Evolutionary conservation across 2,329 filamentous ascomycete genomes (phyloP).

Genomic region (Botryosphaeria dothidea): DNA sequence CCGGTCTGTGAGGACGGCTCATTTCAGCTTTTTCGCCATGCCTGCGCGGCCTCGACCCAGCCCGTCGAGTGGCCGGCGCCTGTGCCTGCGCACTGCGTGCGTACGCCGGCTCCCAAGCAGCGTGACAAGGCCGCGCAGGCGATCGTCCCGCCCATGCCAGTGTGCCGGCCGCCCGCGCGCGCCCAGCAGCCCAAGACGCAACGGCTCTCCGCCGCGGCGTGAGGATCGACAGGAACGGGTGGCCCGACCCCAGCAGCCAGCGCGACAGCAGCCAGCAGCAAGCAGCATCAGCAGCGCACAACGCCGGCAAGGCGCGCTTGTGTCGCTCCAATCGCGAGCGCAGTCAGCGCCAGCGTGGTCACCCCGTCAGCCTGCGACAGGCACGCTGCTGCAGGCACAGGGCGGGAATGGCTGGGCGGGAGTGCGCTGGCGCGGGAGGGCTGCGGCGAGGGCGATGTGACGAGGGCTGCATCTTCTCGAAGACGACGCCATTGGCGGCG

Average conservation of each 20-base stretch:
- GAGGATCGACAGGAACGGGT: conserved; percentile 18
- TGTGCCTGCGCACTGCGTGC: not conserved
- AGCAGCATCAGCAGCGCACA: not conserved
- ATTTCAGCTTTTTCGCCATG: conserved; percentile 16
- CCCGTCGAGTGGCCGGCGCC: not conserved
- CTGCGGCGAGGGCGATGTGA: conserved; percentile 2
- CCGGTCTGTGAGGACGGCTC: conserved; percentile 17
- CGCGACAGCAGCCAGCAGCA: not conserved
- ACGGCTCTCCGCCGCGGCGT: conserved; percentile 18
- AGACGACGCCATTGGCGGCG: not conserved
- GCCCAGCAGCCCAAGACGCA: conserved; percentile 2
- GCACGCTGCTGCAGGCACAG: not conserved
- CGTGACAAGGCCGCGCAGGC: not conserved
- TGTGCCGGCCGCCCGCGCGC: not conserved
- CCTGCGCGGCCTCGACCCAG: conserved; percentile 16
- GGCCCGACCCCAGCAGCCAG: not conserved
- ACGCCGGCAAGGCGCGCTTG: not conserved
- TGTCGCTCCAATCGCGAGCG: not conserved
- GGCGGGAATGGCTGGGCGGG: not conserved
- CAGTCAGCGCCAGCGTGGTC: not conserved
- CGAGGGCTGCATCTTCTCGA: not conserved
- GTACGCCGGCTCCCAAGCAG: not conserved
- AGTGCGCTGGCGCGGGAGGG: not conserved
- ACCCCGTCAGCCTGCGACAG: not conserved
- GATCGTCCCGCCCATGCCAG: conserved; percentile 9